Percentiles rank a stretch among this genome's conserved stretches.
Conservation (phyloP, 163 green algal genomes). For the Scenedesmus sp. region DNA sequence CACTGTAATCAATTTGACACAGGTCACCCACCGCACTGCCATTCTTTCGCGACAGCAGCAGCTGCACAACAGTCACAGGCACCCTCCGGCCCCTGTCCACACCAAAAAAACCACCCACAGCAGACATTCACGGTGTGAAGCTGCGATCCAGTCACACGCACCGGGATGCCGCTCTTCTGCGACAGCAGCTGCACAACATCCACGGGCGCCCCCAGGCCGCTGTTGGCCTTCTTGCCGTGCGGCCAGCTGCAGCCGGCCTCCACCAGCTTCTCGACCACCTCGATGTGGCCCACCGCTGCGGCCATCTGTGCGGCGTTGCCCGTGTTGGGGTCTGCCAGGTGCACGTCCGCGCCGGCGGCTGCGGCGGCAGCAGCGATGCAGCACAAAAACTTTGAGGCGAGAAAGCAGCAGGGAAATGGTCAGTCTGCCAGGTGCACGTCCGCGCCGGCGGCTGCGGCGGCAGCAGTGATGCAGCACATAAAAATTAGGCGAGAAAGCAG, state of each 20-base stretch:
- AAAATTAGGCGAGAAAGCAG: neutral
- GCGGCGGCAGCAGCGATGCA: neutral
- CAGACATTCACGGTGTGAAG: neutral
- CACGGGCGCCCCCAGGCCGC: constrained; percentile 35
- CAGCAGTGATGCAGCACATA: neutral
- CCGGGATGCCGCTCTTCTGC: constrained; percentile 40
- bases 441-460: neutral
- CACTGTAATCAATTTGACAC: neutral
- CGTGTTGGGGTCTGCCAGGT: constrained; percentile 47
- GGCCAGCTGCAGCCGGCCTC: constrained; percentile 43
- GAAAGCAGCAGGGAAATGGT: neutral
- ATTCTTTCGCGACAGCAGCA: neutral
- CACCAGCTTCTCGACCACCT: constrained; percentile 47
- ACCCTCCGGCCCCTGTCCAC: neutral
- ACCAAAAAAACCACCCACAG: neutral
- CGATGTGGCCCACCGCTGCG: constrained; percentile 45
- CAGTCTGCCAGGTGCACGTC: no score
- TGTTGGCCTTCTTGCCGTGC: constrained; percentile 52
- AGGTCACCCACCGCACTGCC: neutral
- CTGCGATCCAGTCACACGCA: neutral
- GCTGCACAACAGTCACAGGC: neutral
- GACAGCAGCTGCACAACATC: constrained; percentile 50
- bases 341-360: constrained; percentile 48
- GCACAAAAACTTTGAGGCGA: no score
- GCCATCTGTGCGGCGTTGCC: constrained; percentile 53